phyloP scores from a whole-genome alignment of 2,329 filamentous ascomycete species.

The Shiraia sp. region DNA sequence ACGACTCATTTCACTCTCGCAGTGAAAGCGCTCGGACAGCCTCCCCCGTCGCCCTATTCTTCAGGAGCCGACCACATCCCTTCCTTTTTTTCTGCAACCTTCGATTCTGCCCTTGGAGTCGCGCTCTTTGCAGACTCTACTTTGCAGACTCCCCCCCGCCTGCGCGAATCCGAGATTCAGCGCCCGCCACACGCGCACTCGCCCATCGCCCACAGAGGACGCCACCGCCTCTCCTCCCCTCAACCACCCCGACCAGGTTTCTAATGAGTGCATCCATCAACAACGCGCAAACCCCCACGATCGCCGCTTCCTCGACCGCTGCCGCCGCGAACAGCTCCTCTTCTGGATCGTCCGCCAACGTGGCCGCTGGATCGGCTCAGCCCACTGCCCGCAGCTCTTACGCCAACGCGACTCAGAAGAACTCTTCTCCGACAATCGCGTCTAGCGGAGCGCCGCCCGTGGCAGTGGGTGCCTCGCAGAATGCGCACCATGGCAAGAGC shows the following conservation, averaged over 20 bases:
- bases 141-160: conserved; percentile 18
- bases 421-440: conserved; percentile 53
- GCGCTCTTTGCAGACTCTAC: conserved; percentile 29
- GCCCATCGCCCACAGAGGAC: conserved; percentile 15
- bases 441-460: conserved; percentile 56
- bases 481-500: conserved; percentile 50
- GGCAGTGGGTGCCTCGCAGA: conserved; percentile 60
- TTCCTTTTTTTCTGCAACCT: conserved; percentile 19
- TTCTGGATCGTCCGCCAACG: conserved; percentile 55
- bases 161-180: conserved; percentile 40
- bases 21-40: conserved; percentile 42
- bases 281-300: conserved; percentile 54
- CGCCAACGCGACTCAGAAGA: conserved; percentile 65
- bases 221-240: conserved; percentile 11
- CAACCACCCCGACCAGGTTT: conserved; percentile 32
- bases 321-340: conserved; percentile 53
- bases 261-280: conserved; percentile 67
- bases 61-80: conserved; percentile 31
- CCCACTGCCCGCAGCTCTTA: conserved; percentile 61
- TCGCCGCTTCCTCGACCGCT: conserved; percentile 52
- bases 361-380: conserved; percentile 58
- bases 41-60: conserved; percentile 34
- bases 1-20: conserved; percentile 31
- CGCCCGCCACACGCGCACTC: conserved; percentile 23
- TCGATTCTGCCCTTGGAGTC: conserved; percentile 35